phyloP scores from a whole-genome alignment of 805 yeast species.

The Jamesozyma rosinii region DNA sequence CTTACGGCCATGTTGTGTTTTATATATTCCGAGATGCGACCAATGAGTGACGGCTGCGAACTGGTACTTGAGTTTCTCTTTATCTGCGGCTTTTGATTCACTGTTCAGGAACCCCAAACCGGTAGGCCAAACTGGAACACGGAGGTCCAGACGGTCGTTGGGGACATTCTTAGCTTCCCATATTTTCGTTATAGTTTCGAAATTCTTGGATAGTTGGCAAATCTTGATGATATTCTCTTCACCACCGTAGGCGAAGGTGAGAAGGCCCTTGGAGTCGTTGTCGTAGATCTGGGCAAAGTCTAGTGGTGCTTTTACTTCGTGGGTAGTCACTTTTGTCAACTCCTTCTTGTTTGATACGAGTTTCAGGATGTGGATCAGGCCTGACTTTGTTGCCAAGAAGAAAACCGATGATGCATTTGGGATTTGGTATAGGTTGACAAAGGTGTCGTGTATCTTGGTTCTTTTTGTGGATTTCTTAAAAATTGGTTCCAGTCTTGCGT shows the following conservation, averaged over 20 bases:
- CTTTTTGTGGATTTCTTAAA: constrained; percentile 23
- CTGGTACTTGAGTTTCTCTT: constrained; percentile 30
- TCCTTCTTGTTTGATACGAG: constrained; percentile 11
- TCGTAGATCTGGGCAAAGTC: constrained; percentile 38
- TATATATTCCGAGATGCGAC: constrained; percentile 59
- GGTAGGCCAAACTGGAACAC: constrained; percentile 73
- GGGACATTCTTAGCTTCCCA: constrained; percentile 80
- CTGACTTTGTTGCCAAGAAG: constrained; percentile 31
- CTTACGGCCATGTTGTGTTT: constrained; percentile 54
- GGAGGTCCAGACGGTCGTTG: constrained; percentile 64
- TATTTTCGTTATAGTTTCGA: constrained; percentile 29
- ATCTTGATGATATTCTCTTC: constrained; percentile 48
- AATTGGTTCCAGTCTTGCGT: constrained; percentile 15
- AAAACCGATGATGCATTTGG: constrained; percentile 20
- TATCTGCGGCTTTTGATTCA: constrained; percentile 30
- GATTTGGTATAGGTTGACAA: constrained; percentile 29
- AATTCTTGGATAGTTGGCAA: constrained; percentile 18
- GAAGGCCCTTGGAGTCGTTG: constrained; percentile 28
- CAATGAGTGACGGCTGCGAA: constrained; percentile 53
- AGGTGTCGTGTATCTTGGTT: constrained; percentile 30
- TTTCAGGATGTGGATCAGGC: constrained; percentile 28
- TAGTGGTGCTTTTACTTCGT: constrained; percentile 37
- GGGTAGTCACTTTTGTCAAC: constrained; percentile 10
- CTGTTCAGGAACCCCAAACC: constrained; percentile 37
- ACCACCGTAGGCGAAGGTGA: constrained; percentile 73